Evolutionary conservation across 306 rosid species (phyloP).

Genomic region (Citrullus mucosospermus): DNA sequence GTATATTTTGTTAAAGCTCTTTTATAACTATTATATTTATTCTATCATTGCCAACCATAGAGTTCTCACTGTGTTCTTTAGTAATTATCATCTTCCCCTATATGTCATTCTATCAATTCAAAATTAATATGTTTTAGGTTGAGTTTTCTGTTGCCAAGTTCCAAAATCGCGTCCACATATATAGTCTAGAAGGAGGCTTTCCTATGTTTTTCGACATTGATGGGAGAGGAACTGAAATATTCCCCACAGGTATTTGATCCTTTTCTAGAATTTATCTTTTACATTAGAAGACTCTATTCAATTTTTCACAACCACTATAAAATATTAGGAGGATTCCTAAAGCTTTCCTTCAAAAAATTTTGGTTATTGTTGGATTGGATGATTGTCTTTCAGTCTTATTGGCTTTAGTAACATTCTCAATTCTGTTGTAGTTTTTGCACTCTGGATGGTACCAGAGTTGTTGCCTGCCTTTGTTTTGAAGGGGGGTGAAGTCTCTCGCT

Average conservation of each 20-base stretch:
- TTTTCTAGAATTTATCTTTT: not conserved
- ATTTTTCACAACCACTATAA: not conserved
- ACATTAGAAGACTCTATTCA: not conserved
- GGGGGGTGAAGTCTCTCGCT: constrained; percentile 85
- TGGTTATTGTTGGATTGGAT: not conserved
- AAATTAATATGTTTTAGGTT: constrained; percentile 26
- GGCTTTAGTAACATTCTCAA: not conserved
- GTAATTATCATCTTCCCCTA: not conserved
- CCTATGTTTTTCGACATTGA: constrained; percentile 75
- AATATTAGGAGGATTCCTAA: no score
- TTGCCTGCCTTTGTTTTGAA: constrained; percentile 72
- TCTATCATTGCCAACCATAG: not conserved
- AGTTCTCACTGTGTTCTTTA: not conserved
- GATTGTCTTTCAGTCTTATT: not conserved
- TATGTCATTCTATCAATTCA: not conserved
- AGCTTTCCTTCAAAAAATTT: not conserved
- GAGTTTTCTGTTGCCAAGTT: constrained; percentile 65
- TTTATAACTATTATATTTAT: not conserved
- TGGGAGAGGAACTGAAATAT: constrained; percentile 72
- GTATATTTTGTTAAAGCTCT: not conserved
- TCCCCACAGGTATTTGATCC: constrained; percentile 53
- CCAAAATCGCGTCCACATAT: constrained; percentile 71
- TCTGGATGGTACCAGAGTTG: constrained; percentile 77
- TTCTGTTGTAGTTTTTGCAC: constrained; percentile 57
- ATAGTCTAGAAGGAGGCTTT: constrained; percentile 60